Evolutionary conservation across 108 stramenopile species (phyloP), one percentile per base, ranked within the genome.

Genomic region (Cyclotella baltica): DNA sequence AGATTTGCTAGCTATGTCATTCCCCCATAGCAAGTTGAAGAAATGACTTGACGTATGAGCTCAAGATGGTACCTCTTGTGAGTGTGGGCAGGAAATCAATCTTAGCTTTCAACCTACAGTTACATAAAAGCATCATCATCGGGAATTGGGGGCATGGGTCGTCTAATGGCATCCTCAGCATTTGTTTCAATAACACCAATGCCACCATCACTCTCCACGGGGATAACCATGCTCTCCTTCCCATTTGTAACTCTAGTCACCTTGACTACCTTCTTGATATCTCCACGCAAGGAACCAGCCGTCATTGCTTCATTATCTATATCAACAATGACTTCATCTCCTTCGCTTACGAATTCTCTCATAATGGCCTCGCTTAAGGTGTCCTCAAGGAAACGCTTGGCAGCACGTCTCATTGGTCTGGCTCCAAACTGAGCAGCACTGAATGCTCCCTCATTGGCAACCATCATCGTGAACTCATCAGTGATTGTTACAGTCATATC

Each of bases 351-450:
- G 53, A 91, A 93, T 48, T 90, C 88, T 70, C 70, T 67, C 79
- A 94, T 83, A 66, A 91, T 85, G 30, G 88, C 91, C 67, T 91
- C 93, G 34, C 82, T 82, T 43, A 94, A 67, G 22, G 86, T 87
- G 72, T 94, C 90, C 65, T 94, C 93, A 20, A 94, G 70, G 63
- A 83, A 92, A 37, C 89, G 73, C 68, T 89, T 87, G 4, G 85
- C 88, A 3, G 93, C 89, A 37, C 93, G 76, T 31, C 89, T 80
- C 59, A 94, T 83, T 30, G 93, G 93, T 36, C 93, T 68, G 9
- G 93, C 93, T 55, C 93, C 93, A 75, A 82, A 94, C 34, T 83
- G 77, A 63, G 83, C 79, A 30, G 88, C 85, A 52, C 71, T 79
- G 19, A 70, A 64, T 11, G 86, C 78, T 34, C 89, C 91, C 76